These are phyloP conservation scores for Erysimum cheiri DNA, from an alignment of 441 rosid genomes.

Conservation along the genomic window DNA sequence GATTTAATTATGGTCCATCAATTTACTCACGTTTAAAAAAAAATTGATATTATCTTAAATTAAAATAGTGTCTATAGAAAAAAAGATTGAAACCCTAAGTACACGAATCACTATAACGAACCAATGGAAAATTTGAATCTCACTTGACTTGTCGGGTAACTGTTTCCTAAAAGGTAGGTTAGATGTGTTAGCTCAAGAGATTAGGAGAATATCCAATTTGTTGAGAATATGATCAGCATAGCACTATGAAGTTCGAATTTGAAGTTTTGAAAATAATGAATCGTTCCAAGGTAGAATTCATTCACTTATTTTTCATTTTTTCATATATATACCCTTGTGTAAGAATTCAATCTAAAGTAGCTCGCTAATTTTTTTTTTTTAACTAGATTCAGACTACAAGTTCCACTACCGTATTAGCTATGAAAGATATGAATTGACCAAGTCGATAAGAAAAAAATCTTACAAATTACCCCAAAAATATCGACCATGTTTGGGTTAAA, in stretches of 20 bases:
- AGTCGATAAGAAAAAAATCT: neutral
- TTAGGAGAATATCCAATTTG: neutral
- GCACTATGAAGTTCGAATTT: conserved; percentile 9
- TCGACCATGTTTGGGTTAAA: neutral
- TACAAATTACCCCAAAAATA: neutral
- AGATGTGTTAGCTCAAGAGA: conserved; percentile 17
- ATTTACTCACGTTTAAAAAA: too few relatives aligned
- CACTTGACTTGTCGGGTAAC: conserved; percentile 2
- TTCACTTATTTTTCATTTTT: neutral
- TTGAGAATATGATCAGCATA: conserved; percentile 12
- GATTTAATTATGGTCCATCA: neutral
- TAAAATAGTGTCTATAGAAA: neutral
- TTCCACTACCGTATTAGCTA: neutral
- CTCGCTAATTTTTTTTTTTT: neutral
- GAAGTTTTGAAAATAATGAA: neutral
- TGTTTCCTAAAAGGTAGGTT: neutral
- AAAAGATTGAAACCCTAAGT: conserved; percentile 6
- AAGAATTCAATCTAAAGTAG: neutral
- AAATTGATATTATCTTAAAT: neutral
- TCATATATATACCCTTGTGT: neutral
- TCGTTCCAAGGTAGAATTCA: neutral
- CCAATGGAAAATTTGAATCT: conserved; percentile 7
- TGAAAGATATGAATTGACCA: conserved; percentile 10
- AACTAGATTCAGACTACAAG: conserved; percentile 3
- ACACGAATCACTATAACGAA: neutral